Conservation (phyloP, 768 basidiomycete species). For the Suillus plorans region DNA sequence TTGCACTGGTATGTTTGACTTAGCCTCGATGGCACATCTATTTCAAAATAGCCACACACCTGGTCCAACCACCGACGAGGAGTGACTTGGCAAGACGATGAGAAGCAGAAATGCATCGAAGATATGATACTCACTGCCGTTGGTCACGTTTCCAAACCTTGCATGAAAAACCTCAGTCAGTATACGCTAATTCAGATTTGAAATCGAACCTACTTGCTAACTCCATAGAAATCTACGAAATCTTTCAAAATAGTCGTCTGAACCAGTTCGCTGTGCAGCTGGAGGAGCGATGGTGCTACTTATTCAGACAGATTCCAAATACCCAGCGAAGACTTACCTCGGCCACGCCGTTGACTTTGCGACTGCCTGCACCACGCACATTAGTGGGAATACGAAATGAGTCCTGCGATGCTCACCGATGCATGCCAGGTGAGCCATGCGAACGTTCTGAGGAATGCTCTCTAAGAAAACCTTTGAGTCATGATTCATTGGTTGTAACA, state of each 20-base stretch:
- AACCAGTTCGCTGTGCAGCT: slow-evolving; percentile 89
- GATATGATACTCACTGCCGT: slow-evolving; percentile 67
- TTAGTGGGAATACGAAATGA: slow-evolving; percentile 5
- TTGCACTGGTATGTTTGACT: slow-evolving; percentile 62
- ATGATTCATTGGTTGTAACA: background rate
- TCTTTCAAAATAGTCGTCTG: slow-evolving; percentile 82
- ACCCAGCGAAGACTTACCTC: slow-evolving; percentile 46
- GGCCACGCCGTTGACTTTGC: slow-evolving; percentile 94
- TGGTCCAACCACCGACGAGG: slow-evolving; percentile 93
- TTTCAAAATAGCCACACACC: slow-evolving; percentile 28
- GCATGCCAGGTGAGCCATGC: slow-evolving; percentile 91
- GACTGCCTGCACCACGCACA: slow-evolving; percentile 48
- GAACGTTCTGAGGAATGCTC: slow-evolving; percentile 80
- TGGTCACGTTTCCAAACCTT: slow-evolving; percentile 88
- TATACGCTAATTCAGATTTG: background rate
- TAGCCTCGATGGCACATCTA: background rate
- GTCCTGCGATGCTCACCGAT: slow-evolving; percentile 46
- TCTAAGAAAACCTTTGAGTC: slow-evolving; percentile 42
- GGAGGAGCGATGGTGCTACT: background rate
- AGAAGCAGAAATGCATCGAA: background rate
- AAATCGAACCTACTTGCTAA: slow-evolving; percentile 57
- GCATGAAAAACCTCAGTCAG: slow-evolving; percentile 17
- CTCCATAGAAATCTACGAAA: slow-evolving; percentile 90
- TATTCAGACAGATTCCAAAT: background rate
- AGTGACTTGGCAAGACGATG: slow-evolving; percentile 53